Conservation (phyloP, 202 grass and related monocot species). For the Elaeis oleifera region DNA sequence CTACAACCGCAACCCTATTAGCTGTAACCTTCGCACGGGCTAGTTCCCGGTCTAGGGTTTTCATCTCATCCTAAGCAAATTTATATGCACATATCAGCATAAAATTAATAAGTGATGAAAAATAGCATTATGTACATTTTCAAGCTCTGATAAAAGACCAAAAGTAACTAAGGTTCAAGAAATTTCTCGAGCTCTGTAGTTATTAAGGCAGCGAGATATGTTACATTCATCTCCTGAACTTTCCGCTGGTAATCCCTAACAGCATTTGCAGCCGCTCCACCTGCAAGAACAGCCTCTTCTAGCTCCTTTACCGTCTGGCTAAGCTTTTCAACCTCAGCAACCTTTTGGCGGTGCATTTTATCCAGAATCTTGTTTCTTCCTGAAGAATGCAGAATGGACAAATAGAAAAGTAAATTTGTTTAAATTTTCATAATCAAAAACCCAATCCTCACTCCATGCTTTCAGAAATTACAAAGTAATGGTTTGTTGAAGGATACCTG, state of each 20-base stretch:
- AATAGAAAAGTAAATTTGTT: not conserved
- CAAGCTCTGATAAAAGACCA: no score
- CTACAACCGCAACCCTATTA: conserved; percentile 20
- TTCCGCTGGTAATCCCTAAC: conserved; percentile 95
- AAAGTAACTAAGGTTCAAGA: no score
- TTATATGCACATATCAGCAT: no score
- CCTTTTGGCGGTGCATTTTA: conserved; percentile 90
- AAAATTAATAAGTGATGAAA: no score
- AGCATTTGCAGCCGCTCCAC: conserved; percentile 91
- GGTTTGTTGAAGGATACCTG: not conserved
- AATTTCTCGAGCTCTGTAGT: no score
- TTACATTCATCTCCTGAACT: conserved; percentile 99
- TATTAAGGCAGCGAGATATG: not conserved
- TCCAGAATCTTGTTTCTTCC: conserved; percentile 98
- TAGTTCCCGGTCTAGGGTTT: conserved; percentile 21
- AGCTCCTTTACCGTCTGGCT: conserved; percentile 89
- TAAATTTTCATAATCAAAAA: not conserved
- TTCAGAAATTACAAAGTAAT: not conserved
- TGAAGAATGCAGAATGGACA: conserved; percentile 24
- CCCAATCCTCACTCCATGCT: not conserved
- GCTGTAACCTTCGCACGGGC: conserved; percentile 19
- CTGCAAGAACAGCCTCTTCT: conserved; percentile 91
- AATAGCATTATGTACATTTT: no score
- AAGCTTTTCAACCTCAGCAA: conserved; percentile 92
- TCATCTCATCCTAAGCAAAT: conserved; percentile 16